Evolutionary conservation across 192 early-diverging fungal species (phyloP), one percentile per base, ranked within the genome.

Genomic region (Backusella tuberculispora): DNA sequence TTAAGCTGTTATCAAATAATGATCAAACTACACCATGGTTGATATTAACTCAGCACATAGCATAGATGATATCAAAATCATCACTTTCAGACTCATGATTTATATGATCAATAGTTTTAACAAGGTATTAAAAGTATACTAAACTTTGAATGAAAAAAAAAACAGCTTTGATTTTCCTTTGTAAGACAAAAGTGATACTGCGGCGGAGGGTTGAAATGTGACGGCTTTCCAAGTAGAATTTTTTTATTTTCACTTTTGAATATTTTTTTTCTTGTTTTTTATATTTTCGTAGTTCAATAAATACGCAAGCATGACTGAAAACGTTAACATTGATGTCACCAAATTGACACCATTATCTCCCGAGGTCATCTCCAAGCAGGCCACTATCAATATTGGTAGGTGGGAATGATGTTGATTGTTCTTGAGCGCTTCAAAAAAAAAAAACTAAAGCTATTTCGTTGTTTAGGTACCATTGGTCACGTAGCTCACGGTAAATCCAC

Each of bases 401-500:
- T 12, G 34, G n/a, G 38, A 37, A 43, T 24, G 29, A 75, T 53
- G 29, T 34, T 34, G 29, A 34, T 34, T 34, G 29, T 34, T 34
- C 29, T 34, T 34, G 17, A 44, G 24, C n/a, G 6, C 19, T 10
- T 14, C 12, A 69, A 26, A 69, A 46, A 40, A 66, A 13, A 66
- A 13, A 41, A 38, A 40, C 15, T 9, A 40, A 40, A 10, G 21
- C 41, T 21, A 6, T 5, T 44, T 71, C 21, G 43, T 56, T 45
- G 34, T 44, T 24, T 80, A 95, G 94, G 93, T 77, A 99, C 98
- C 48, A 99, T 99, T 83, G 98, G 98, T 50, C 98, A 99, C 85
- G 98, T 99, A 76, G 97, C 98, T 40, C 98, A 99, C 89, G 98
- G 98, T 84, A 99, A 99, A 88, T 98, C 96, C 21, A 98, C 97